A percentile compares a stretch with the other conserved stretches of the same genome.
Evolutionary conservation across 2,329 filamentous ascomycete species (phyloP).

Genomic region (Fusarium vanettenii): DNA sequence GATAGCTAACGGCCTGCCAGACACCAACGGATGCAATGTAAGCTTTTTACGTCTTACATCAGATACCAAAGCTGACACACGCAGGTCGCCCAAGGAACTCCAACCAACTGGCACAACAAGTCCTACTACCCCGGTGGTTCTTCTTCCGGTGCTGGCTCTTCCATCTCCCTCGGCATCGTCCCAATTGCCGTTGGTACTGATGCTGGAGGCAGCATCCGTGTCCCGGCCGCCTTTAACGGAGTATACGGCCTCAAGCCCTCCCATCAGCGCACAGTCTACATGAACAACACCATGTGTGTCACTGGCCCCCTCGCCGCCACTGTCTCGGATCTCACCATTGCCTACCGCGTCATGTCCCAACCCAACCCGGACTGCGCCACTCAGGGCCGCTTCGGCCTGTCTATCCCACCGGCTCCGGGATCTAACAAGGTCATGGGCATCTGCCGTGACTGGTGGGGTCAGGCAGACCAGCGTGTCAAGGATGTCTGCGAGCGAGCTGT

Average conservation of each 20-base stretch:
- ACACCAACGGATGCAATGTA: conserved; percentile 86
- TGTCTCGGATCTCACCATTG: conserved; percentile 80
- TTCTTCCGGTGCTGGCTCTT: conserved; percentile 80
- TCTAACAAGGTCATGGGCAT: conserved; percentile 77
- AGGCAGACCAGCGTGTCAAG: conserved; percentile 70
- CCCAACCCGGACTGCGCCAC: conserved; percentile 73
- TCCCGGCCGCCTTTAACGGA: conserved; percentile 81
- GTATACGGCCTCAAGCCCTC: conserved; percentile 84
- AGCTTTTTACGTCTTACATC: conserved; percentile 23
- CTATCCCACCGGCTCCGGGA: conserved; percentile 55
- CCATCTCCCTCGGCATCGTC: conserved; percentile 75
- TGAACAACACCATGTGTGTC: conserved; percentile 68
- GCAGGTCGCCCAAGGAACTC: conserved; percentile 74
- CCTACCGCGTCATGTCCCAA: conserved; percentile 83
- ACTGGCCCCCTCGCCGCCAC: conserved; percentile 81
- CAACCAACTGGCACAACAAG: conserved; percentile 81
- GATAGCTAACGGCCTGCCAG: conserved; percentile 48
- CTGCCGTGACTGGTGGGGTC: conserved; percentile 63
- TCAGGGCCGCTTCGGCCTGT: conserved; percentile 73
- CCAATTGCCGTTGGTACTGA: conserved; percentile 82
- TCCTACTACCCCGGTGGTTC: conserved; percentile 85
- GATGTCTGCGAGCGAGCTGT: conserved; percentile 72
- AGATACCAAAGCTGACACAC: conserved; percentile 52
- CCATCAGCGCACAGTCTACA: conserved; percentile 74
- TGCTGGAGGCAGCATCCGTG: conserved; percentile 79